Evolutionary conservation across 495 filamentous ascomycete species (phyloP), one percentile per base, ranked within the genome.

Genomic region (Penicillium lividum): DNA sequence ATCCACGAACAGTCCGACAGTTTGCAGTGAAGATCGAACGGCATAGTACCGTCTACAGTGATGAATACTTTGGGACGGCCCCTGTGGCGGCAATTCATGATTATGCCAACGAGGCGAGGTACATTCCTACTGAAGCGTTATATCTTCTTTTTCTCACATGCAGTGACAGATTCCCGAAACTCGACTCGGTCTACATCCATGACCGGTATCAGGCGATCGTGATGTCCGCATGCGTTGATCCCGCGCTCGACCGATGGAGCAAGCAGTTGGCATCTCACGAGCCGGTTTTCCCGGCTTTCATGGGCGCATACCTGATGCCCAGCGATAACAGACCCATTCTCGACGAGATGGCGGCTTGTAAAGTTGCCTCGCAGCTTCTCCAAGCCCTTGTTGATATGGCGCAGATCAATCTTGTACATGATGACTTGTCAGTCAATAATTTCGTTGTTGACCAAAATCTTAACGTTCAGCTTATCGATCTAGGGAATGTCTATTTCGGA

Each of bases 101-200:
- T 9, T 29, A 54, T n/a, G 56, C n/a, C 25, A 15, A 36, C 15
- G 4, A n/a, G 16, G 15, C 13, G 2, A 31, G 34, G 15, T 67
- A 58, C 43, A 61, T 73, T 1, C 70, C 70, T 8, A 25, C 31
- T n/a, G 70, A 73, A 48, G 70, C 70, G 1, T 30, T 67, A 13
- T 31, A 64, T 7, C 43, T 73, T 29, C 42, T 69, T 10, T 60
- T 69, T 15, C 34, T 66, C 2, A 47, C 57, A 15, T 25, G 44
- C 25, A 62, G 62, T 60, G 50, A 68, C 15, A 57, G 64, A 10
- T 73, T 73, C 34, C 70, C 66, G 0, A 58, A n/a, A 0, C 45
- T 73, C 7, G 54, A 71, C 54, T 65, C 66, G 0, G 64, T 71
- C n/a, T 71, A 73, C 45, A 49, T 57, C 4, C 63, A 71, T 48